These are phyloP conservation scores for Phragmites australis DNA, from an alignment of 176 grass and related monocot genomes.

Conservation along the genomic window DNA sequence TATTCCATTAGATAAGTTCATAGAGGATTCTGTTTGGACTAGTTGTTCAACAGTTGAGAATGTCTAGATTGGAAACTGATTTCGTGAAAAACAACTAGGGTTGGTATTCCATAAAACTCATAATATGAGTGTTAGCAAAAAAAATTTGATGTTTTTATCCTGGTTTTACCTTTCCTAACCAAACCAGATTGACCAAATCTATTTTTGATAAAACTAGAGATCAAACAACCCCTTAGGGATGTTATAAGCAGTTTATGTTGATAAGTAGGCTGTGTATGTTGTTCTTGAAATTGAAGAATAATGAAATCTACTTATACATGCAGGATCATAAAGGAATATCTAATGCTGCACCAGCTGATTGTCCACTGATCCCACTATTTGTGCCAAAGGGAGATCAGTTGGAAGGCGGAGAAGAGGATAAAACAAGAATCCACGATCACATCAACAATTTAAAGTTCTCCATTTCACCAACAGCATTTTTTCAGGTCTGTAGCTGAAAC, in stretches of 20 bases:
- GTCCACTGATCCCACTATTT: slow-evolving; percentile 71
- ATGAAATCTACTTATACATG: slow-evolving; percentile 28
- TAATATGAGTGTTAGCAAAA: neutral
- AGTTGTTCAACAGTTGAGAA: neutral
- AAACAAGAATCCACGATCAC: slow-evolving; percentile 90
- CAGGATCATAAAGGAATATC: slow-evolving; percentile 98
- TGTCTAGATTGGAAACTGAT: neutral
- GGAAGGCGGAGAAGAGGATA: slow-evolving; percentile 46
- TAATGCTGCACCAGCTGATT: slow-evolving; percentile 94
- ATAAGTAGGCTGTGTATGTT: slow-evolving; percentile 13
- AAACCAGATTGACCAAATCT: neutral
- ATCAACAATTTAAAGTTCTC: slow-evolving; percentile 89
- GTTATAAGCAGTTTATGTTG: neutral
- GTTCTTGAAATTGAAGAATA: slow-evolving; percentile 15
- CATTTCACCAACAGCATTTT: slow-evolving; percentile 97
- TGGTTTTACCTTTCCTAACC: neutral
- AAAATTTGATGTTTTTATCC: neutral
- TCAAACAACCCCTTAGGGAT: neutral
- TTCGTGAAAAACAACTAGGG: neutral
- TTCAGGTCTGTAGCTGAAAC: slow-evolving; percentile 64
- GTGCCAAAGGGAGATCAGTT: slow-evolving; percentile 48
- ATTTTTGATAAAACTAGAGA: neutral
- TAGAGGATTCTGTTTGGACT: neutral
- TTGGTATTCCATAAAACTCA: neutral
- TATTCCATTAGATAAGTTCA: neutral